Evolutionary conservation across 345 rosid species (phyloP).

Genomic region (Clausena lansium): DNA sequence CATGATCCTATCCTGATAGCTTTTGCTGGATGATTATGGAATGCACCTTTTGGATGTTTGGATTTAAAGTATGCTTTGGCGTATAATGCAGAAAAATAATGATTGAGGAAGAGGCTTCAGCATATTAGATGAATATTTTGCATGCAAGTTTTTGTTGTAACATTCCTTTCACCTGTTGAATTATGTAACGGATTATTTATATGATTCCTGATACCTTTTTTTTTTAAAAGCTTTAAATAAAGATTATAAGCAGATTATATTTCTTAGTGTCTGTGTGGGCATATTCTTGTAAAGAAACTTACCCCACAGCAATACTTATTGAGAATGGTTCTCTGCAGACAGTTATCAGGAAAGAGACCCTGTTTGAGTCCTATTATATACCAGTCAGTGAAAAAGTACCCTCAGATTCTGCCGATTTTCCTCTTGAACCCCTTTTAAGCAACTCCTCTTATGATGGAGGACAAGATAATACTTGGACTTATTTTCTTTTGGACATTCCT

Average conservation of each 20-base stretch:
- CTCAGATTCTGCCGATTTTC: constrained; percentile 61
- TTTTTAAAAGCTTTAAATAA: neutral
- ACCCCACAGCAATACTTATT: constrained; percentile 16
- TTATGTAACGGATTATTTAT: neutral
- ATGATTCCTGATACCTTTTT: neutral
- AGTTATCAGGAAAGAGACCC: constrained; percentile 58
- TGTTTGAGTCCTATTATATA: constrained; percentile 78
- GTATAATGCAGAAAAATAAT: neutral
- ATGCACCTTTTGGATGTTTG: neutral
- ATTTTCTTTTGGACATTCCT: constrained; percentile 72
- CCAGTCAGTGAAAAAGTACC: constrained; percentile 53
- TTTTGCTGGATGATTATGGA: neutral
- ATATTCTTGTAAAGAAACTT: constrained; percentile 26
- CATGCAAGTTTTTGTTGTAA: neutral
- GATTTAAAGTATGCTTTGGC: constrained; percentile 1
- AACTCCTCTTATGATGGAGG: constrained; percentile 52
- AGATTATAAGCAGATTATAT: neutral
- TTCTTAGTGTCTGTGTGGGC: neutral
- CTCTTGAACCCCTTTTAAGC: constrained; percentile 67
- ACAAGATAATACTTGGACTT: constrained; percentile 61
- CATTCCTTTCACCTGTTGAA: neutral
- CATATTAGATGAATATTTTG: neutral
- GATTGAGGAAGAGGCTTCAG: neutral
- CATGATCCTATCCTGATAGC: neutral
- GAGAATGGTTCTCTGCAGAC: constrained; percentile 65